Percentiles rank a stretch among this genome's conserved stretches.
These are phyloP conservation scores for Diplodia intermedia DNA, from an alignment of 2,329 filamentous ascomycete species.

Conservation along the genomic window DNA sequence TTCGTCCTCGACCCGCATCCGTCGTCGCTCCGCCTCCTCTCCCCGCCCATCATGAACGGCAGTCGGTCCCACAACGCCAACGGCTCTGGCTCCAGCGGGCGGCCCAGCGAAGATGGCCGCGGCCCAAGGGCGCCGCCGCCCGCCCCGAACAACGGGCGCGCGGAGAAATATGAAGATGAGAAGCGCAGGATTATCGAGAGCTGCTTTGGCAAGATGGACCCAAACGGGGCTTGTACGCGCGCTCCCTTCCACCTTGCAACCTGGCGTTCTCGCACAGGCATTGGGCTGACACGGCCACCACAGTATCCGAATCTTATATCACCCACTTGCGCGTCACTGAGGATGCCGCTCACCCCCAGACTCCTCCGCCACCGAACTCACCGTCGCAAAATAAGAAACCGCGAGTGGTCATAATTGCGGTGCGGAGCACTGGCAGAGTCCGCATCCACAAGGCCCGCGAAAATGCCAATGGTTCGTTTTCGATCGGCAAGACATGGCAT, in stretches of 20 bases:
- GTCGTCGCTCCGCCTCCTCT: background rate
- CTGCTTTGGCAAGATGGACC: slow-evolving; percentile 90
- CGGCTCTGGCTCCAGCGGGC: slow-evolving; percentile 26
- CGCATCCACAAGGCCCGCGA: slow-evolving; percentile 97
- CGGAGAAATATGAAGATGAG: slow-evolving; percentile 95
- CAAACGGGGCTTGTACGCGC: slow-evolving; percentile 79
- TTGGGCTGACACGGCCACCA: slow-evolving; percentile 27
- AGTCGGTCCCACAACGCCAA: slow-evolving; percentile 26
- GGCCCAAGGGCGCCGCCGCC: slow-evolving; percentile 14
- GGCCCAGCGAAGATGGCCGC: slow-evolving; percentile 29
- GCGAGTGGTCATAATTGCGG: slow-evolving; percentile 89
- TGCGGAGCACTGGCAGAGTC: slow-evolving; percentile 89
- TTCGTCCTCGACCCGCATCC: background rate
- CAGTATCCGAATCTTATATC: slow-evolving; percentile 83
- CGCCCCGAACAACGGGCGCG: slow-evolving; percentile 51
- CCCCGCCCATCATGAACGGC: slow-evolving; percentile 31
- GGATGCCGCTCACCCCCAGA: slow-evolving; percentile 81
- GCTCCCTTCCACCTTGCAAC: slow-evolving; percentile 14
- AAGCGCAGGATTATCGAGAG: slow-evolving; percentile 93
- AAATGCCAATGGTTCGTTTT: slow-evolving; percentile 91
- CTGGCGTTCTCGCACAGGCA: slow-evolving; percentile 19
- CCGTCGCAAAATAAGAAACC: slow-evolving; percentile 79
- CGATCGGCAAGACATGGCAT: slow-evolving; percentile 98
- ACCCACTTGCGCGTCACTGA: slow-evolving; percentile 94
- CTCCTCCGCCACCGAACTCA: slow-evolving; percentile 82